Base-by-base conservation (phyloP, 2,329 filamentous ascomycete species). In the Cladosporium phlei region DNA sequence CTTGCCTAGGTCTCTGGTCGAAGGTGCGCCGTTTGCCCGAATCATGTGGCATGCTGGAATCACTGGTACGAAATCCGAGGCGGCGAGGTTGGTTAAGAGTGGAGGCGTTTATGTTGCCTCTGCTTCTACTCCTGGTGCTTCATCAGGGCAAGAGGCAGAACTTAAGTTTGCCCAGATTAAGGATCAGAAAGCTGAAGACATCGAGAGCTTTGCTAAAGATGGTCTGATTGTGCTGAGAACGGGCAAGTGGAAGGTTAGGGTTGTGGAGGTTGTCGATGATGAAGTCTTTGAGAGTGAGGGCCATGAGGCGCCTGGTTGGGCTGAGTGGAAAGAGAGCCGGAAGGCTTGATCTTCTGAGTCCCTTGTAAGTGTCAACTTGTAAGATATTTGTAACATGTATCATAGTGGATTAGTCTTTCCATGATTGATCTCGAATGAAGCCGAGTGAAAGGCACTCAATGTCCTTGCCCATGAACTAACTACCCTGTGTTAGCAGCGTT, bases 141-240 rank as follows among this genome's bases (percentile, higher is more conserved):
- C 35, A 10, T n/a, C n/a, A 12, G 37, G 43, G 25, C 65, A 70
- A 0, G 75, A 70, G 12, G 73, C 74, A n/a, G 45, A 21, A 47
- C 60, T 88, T 20, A 70, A 74, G 20, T 89, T 81, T 70, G 77
- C 74, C 7, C 74, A 76, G 2, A 75, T 87, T 50, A 79, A 80
- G 59, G 66, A 74, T 17, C 81, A 79, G 74, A 76, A 73, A 0
- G 65, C 71, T 19, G 77, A 83, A 44, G 82, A 80, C 1, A 59
- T 71, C 48, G 76, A 79, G 46, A 85, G 71, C 45, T 62, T 80
- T 27, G 75, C 87, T 14, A 77, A 82, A 51, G 77, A 66, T 21
- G 66, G 73, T 2, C 59, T 76, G 2, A 54, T 83, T n/a, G 70
- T 82, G 7, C 53, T 83, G 8, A 68, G 77, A 50, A 55, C 74